phyloP scores from a whole-genome alignment of 805 yeast genomes.

The Diddensiella caesifluorescens region DNA sequence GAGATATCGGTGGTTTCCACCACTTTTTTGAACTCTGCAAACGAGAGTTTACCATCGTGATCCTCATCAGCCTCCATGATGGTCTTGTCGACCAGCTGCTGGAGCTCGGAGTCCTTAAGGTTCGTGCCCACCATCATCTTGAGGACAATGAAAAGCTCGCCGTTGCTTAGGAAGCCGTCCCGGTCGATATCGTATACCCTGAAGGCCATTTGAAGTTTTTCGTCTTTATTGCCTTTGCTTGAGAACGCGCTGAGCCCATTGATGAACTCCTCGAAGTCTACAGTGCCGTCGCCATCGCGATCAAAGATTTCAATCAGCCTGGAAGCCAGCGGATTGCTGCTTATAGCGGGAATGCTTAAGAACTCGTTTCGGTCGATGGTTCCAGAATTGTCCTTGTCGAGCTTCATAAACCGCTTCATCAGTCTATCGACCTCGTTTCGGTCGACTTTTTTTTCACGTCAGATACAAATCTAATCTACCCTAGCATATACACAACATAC shows the following conservation, averaged over 20 bases:
- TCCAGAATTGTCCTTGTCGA: slow-evolving; percentile 90
- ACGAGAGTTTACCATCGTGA: slow-evolving; percentile 79
- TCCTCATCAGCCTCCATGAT: slow-evolving; percentile 88
- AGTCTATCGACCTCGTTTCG: slow-evolving; percentile 87
- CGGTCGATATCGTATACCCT: slow-evolving; percentile 92
- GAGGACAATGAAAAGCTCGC: slow-evolving; percentile 85
- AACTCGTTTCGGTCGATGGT: slow-evolving; percentile 88
- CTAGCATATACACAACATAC: slow-evolving; percentile 11
- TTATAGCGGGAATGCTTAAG: slow-evolving; percentile 86
- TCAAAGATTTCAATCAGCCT: slow-evolving; percentile 93
- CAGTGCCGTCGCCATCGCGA: slow-evolving; percentile 84
- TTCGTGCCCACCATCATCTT: slow-evolving; percentile 97
- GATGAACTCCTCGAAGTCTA: slow-evolving; percentile 93
- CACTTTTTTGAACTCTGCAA: slow-evolving; percentile 70
- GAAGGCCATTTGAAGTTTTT: slow-evolving; percentile 83
- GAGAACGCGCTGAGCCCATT: slow-evolving; percentile 82
- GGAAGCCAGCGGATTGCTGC: slow-evolving; percentile 81
- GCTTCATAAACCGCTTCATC: slow-evolving; percentile 88
- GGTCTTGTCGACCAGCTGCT: slow-evolving; percentile 95
- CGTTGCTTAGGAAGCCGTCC: slow-evolving; percentile 93
- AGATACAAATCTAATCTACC: not conserved
- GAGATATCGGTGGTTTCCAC: slow-evolving; percentile 36
- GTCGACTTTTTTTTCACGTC: slow-evolving; percentile 45
- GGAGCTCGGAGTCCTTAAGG: slow-evolving; percentile 78
- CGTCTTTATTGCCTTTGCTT: slow-evolving; percentile 72